A percentile compares a stretch with the other conserved stretches of the same genome.
These are phyloP conservation scores for Astrocystis sublimbata DNA, from an alignment of 495 filamentous ascomycete genomes.

Conservation along the genomic window DNA sequence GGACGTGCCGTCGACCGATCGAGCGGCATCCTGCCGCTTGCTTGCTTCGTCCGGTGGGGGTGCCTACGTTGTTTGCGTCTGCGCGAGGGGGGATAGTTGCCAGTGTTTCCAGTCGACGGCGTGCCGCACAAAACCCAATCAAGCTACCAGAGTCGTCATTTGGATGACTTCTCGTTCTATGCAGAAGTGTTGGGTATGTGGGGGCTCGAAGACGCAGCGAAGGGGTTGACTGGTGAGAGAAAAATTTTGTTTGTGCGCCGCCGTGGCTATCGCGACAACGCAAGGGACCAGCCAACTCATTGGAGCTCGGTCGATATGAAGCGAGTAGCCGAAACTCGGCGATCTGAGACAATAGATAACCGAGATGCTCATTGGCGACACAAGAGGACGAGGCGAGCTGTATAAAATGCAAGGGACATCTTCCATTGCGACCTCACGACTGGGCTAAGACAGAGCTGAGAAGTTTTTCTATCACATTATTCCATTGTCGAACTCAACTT, in stretches of 20 bases:
- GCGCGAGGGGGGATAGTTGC: background rate
- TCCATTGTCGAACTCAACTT: background rate
- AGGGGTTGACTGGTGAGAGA: background rate
- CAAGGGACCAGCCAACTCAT: background rate
- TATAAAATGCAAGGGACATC: background rate
- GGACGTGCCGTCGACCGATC: slow-evolving; percentile 3
- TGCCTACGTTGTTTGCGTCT: background rate
- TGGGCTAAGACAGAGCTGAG: background rate
- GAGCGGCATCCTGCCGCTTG: slow-evolving; percentile 10
- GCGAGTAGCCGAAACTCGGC: background rate
- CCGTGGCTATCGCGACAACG: background rate
- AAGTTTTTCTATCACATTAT: background rate
- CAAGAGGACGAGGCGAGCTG: background rate
- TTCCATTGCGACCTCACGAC: background rate
- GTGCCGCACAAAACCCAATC: too few species aligned
- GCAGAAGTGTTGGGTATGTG: background rate
- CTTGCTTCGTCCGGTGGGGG: slow-evolving; percentile 16
- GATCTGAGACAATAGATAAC: background rate
- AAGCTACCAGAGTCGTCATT: too few species aligned
- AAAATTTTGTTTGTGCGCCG: background rate
- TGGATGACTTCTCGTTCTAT: background rate
- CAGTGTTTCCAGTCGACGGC: too few species aligned
- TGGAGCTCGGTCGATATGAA: background rate
- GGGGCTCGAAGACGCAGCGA: background rate
- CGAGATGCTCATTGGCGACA: background rate